Evolutionary conservation across 2,329 filamentous ascomycete species (phyloP).

Genomic region (Didymella keratinophila): DNA sequence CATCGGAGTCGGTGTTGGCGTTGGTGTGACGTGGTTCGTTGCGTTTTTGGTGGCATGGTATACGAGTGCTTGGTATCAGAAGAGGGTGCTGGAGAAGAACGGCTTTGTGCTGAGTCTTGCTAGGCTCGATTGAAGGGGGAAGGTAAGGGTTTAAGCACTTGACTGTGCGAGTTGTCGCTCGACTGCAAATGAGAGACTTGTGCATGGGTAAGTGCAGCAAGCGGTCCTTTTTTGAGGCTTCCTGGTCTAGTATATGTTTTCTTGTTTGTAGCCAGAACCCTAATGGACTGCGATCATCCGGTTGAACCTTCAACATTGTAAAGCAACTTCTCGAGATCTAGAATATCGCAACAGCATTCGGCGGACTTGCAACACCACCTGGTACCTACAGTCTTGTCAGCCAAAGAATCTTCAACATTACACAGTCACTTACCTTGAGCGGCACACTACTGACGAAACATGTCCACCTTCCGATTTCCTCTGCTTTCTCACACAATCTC

Average conservation of each 20-base stretch:
- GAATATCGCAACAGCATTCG: constrained; percentile 50
- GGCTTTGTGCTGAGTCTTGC: not conserved
- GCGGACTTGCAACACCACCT: constrained; percentile 53
- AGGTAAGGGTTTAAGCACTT: no score
- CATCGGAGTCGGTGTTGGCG: not conserved
- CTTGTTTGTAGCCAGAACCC: no score
- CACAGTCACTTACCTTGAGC: constrained; percentile 54
- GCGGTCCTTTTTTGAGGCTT: no score
- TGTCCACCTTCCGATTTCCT: constrained; percentile 60
- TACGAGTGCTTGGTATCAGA: constrained; percentile 2
- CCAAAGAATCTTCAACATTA: not conserved
- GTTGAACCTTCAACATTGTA: no score
- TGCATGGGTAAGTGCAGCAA: no score
- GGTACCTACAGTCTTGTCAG: constrained; percentile 53
- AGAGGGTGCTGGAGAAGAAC: constrained; percentile 1
- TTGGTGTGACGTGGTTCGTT: not conserved
- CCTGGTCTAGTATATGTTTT: no score
- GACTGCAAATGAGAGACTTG: no score
- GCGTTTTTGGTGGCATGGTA: constrained; percentile 3
- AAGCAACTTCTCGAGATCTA: constrained; percentile 19
- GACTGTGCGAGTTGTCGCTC: no score
- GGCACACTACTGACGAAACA: constrained; percentile 70
- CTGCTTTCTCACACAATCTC: constrained; percentile 61
- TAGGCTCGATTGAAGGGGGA: not conserved
- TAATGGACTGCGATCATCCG: no score